A percentile compares a stretch with the other conserved stretches of the same genome.
These are phyloP conservation scores for Acmispon strigosus DNA, from an alignment of 306 rosid genomes.

Conservation along the genomic window DNA sequence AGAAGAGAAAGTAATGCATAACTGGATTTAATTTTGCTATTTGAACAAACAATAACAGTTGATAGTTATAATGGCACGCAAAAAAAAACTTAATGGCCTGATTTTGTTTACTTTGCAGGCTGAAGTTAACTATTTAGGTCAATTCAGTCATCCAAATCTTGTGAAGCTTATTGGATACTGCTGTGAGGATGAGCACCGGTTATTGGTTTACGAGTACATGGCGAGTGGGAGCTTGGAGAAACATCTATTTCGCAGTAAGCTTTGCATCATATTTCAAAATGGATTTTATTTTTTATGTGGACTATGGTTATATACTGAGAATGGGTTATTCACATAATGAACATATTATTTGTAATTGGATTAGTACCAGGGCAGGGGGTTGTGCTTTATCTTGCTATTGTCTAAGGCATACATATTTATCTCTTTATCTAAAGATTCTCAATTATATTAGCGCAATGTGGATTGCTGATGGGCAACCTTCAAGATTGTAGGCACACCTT, in stretches of 20 bases:
- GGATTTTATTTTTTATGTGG: neutral
- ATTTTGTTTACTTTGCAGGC: slow-evolving; percentile 57
- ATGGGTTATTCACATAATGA: neutral
- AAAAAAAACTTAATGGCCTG: slow-evolving; percentile 8
- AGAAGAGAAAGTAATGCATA: neutral
- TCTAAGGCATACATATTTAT: neutral
- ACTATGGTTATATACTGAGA: neutral
- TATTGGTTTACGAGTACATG: slow-evolving; percentile 92
- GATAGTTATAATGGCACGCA: neutral
- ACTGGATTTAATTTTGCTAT: slow-evolving; percentile 5
- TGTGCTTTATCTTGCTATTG: neutral
- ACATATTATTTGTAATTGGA: neutral
- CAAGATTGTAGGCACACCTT: neutral
- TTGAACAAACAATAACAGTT: neutral
- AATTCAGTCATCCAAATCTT: slow-evolving; percentile 82
- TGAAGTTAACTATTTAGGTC: slow-evolving; percentile 92
- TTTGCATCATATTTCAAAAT: neutral
- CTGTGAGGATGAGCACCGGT: slow-evolving; percentile 93
- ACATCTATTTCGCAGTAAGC: slow-evolving; percentile 94
- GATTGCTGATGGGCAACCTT: neutral
- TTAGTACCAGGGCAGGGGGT: neutral
- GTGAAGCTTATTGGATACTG: slow-evolving; percentile 95
- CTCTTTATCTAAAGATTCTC: neutral
- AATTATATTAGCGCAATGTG: neutral
- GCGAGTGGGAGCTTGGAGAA: slow-evolving; percentile 95